Evolutionary conservation across 768 basidiomycete genomes (phyloP).

Genomic region (Lyophyllum semitale): DNA sequence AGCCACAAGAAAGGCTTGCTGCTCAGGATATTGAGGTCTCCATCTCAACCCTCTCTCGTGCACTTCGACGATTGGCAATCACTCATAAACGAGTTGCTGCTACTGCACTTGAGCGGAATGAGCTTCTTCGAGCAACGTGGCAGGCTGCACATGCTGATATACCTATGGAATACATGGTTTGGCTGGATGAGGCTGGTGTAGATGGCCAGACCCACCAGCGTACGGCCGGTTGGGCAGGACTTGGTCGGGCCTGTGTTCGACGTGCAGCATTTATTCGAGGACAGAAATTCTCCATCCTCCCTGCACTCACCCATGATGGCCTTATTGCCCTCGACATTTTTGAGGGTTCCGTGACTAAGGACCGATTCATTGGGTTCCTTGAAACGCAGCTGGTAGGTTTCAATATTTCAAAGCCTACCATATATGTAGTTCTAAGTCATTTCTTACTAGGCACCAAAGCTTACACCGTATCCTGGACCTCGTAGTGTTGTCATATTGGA

Average conservation of each 20-base stretch:
- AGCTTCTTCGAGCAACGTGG: conserved; percentile 24
- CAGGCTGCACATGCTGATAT: conserved; percentile 17
- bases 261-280: conserved; percentile 25
- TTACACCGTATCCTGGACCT: conserved; percentile 35
- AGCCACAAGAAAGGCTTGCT: too few relatives aligned
- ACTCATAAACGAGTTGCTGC: too few relatives aligned
- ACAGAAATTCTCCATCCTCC: conserved; percentile 22
- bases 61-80: too few relatives aligned
- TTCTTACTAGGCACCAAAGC: conserved; percentile 15
- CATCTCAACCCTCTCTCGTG: too few relatives aligned
- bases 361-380: conserved; percentile 31
- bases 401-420: neutral
- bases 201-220: conserved; percentile 26
- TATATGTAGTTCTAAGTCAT: too few relatives aligned
- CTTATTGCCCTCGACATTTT: conserved; percentile 31
- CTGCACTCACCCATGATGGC: conserved; percentile 26
- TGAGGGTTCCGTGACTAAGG: conserved; percentile 31
- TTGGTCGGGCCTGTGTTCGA: conserved; percentile 24
- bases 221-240: conserved; percentile 18
- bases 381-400: conserved; percentile 18
- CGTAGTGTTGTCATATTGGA: conserved; percentile 39
- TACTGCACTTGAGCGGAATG: conserved; percentile 36
- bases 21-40: too few relatives aligned
- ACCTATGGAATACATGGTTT: conserved; percentile 23
- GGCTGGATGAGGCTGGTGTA: conserved; percentile 29